Evolutionary conservation across 2,329 filamentous ascomycete genomes (phyloP).

Genomic region (Cyclaneusma minus): DNA sequence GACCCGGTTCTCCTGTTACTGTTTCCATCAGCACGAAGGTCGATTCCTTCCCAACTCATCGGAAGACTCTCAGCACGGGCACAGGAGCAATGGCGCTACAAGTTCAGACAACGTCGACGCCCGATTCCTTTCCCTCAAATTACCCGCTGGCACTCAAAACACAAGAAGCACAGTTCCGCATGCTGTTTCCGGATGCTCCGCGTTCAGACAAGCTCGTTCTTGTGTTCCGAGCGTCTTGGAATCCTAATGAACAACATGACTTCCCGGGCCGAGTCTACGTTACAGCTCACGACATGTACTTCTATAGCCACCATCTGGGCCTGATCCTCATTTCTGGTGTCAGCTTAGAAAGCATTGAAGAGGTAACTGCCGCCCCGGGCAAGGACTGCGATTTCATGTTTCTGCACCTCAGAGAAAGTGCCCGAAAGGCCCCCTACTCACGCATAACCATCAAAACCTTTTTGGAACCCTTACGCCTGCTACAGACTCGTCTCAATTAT

Average conservation of each 20-base stretch:
- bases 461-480: conserved; percentile 67
- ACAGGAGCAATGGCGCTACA: conserved; percentile 27
- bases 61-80: conserved; percentile 42
- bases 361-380: conserved; percentile 80
- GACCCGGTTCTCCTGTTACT: too few relatives aligned
- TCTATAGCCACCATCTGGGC: conserved; percentile 90
- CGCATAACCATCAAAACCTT: conserved; percentile 83
- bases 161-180: conserved; percentile 85
- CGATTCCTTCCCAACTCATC: conserved; percentile 28
- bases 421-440: conserved; percentile 10
- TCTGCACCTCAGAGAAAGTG: conserved; percentile 42
- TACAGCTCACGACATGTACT: conserved; percentile 77
- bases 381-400: conserved; percentile 89
- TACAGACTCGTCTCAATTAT: conserved; percentile 74
- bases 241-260: conserved; percentile 56
- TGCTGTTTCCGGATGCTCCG: conserved; percentile 72
- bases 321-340: conserved; percentile 73
- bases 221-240: conserved; percentile 85
- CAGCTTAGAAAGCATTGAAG: conserved; percentile 58
- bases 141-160: conserved; percentile 73
- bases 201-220: conserved; percentile 70
- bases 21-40: conserved; percentile 12
- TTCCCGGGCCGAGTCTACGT: conserved; percentile 80
- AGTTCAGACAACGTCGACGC: conserved; percentile 4
- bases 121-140: conserved; percentile 45